These are phyloP conservation scores for Fraxinus pennsylvanica DNA, from an alignment of 257 asterid species.

Conservation along the genomic window DNA sequence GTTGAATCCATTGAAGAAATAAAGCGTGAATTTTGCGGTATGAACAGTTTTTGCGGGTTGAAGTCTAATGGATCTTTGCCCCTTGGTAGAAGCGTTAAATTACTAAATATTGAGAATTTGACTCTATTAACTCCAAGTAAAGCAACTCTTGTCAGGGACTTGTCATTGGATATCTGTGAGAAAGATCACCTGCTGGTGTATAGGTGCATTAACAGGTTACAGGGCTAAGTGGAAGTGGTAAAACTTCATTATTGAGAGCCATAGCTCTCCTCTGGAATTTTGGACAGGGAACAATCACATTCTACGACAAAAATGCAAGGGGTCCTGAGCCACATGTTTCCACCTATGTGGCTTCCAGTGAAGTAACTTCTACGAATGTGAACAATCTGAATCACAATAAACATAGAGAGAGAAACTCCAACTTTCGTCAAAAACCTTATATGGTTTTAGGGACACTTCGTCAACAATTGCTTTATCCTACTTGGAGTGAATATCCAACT, in stretches of 20 bases:
- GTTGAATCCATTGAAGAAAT: constrained; percentile 51
- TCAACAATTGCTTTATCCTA: constrained; percentile 87
- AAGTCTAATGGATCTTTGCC: constrained; percentile 56
- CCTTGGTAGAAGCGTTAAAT: constrained; percentile 36
- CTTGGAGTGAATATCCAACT: constrained; percentile 58
- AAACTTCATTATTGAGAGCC: constrained; percentile 83
- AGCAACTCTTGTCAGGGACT: constrained; percentile 64
- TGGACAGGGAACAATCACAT: constrained; percentile 68
- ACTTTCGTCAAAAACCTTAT: constrained; percentile 90
- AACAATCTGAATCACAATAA: constrained; percentile 25
- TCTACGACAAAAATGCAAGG: constrained; percentile 41
- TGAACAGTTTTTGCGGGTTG: constrained; percentile 25
- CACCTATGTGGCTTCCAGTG: constrained; percentile 33
- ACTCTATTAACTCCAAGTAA: constrained; percentile 74
- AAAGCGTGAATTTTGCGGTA: constrained; percentile 41
- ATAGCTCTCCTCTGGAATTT: constrained; percentile 88
- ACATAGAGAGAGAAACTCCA: constrained; percentile 35
- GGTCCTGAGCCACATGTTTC: constrained; percentile 32
- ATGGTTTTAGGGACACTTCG: constrained; percentile 92
- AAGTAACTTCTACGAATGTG: constrained; percentile 28
- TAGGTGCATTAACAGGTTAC: constrained; percentile 66
- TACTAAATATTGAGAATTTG: constrained; percentile 60
- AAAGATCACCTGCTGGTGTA: constrained; percentile 56
- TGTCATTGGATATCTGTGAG: constrained; percentile 69
- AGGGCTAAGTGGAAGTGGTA: constrained; percentile 96